These are phyloP conservation scores for Diplotaxis tenuifolia DNA, from an alignment of 345 rosid genomes.

Conservation along the genomic window DNA sequence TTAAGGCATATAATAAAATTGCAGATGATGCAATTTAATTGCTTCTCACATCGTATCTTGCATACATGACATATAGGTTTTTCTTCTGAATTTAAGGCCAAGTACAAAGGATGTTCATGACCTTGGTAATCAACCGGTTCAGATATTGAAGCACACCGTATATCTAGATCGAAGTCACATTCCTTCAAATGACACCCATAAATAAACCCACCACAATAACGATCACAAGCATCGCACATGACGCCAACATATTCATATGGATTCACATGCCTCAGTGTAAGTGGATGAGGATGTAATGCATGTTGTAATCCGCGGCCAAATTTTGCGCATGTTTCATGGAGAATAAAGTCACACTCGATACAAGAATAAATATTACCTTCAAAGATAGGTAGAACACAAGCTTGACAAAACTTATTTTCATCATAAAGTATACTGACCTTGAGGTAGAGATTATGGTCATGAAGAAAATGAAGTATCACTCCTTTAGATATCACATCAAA, in stretches of 20 bases:
- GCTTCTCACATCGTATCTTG: neutral
- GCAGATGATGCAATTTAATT: neutral
- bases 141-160: slow-evolving; percentile 1
- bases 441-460: neutral
- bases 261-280: neutral
- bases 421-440: neutral
- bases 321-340: neutral
- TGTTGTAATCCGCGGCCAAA: neutral
- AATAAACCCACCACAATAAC: neutral
- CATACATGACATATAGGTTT: neutral
- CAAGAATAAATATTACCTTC: neutral
- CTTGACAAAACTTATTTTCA: neutral
- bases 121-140: neutral
- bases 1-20: neutral
- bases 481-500: neutral
- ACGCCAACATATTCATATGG: neutral
- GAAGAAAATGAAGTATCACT: neutral
- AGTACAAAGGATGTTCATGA: neutral
- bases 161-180: neutral
- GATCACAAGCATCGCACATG: neutral
- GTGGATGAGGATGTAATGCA: neutral
- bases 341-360: neutral
- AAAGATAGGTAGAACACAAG: neutral
- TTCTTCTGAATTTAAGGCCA: neutral
- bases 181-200: neutral